Conservation (phyloP, 768 basidiomycete genomes). For the Trametes cubensis region DNA sequence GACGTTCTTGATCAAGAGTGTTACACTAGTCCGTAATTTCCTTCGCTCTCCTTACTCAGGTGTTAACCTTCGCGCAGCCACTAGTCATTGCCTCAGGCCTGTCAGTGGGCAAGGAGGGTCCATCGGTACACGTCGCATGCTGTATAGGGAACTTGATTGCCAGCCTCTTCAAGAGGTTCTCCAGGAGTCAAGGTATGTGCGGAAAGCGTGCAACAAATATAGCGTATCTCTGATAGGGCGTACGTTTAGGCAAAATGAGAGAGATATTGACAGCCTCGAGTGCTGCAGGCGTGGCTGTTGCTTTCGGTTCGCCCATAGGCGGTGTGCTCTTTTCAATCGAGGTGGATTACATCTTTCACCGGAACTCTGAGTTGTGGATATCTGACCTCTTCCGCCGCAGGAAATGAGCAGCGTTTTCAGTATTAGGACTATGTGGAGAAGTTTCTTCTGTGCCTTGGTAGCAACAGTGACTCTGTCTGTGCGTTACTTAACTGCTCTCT, state of each 20-base stretch:
- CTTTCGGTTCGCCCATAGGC: slow-evolving; percentile 97
- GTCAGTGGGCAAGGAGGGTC: slow-evolving; percentile 97
- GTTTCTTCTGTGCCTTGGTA: slow-evolving; percentile 95
- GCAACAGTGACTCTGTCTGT: slow-evolving; percentile 96
- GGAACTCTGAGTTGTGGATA: background rate
- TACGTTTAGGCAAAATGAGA: slow-evolving; percentile 62
- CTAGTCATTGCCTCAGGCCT: slow-evolving; percentile 95
- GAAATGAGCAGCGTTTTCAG: slow-evolving; percentile 99
- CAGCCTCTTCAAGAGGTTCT: slow-evolving; percentile 77
- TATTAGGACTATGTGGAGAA: slow-evolving; percentile 98
- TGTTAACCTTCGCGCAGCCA: slow-evolving; percentile 56
- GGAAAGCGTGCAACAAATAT: background rate
- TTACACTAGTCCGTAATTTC: slow-evolving; percentile 73
- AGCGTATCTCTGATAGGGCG: slow-evolving; percentile 33
- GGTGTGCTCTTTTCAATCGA: slow-evolving; percentile 98
- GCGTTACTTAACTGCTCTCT: slow-evolving; percentile 35
- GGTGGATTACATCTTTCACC: slow-evolving; percentile 43
- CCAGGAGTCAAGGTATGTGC: slow-evolving; percentile 80
- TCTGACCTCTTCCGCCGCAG: slow-evolving; percentile 41
- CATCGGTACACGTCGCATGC: slow-evolving; percentile 96
- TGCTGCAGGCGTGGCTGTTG: slow-evolving; percentile 97
- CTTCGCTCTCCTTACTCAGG: background rate
- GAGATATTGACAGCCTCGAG: slow-evolving; percentile 95
- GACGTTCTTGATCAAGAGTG: slow-evolving; percentile 91
- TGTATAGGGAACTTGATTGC: slow-evolving; percentile 92